Percentiles rank a stretch among this genome's conserved stretches.
These are phyloP conservation scores for Candida nemodendra DNA, from an alignment of 805 yeast genomes.

Conservation along the genomic window DNA sequence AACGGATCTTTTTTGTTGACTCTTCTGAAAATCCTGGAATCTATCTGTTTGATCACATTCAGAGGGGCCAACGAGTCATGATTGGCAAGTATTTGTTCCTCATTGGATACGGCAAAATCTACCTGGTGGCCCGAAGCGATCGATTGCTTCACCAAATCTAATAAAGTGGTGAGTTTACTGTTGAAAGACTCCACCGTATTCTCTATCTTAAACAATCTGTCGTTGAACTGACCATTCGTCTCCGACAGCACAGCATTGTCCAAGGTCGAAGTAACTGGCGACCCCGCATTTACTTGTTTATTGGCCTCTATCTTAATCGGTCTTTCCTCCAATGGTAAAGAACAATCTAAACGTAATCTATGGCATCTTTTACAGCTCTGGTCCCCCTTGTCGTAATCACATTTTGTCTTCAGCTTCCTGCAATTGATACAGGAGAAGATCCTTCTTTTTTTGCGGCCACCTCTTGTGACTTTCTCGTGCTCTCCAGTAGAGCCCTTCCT, in stretches of 20 bases:
- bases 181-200: conserved; percentile 18
- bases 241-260: conserved; percentile 1
- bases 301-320: background rate
- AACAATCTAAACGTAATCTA: conserved; percentile 47
- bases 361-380: conserved; percentile 53
- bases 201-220: conserved; percentile 14
- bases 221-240: conserved; percentile 2
- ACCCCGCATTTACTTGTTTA: background rate
- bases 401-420: conserved; percentile 55
- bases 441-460: conserved; percentile 24
- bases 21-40: conserved; percentile 27
- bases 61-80: conserved; percentile 30
- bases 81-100: conserved; percentile 12
- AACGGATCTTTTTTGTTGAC: conserved; percentile 31
- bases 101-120: conserved; percentile 12
- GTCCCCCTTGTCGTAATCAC: conserved; percentile 45
- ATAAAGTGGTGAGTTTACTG: conserved; percentile 12
- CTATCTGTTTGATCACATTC: conserved; percentile 30
- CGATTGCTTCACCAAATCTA: conserved; percentile 19
- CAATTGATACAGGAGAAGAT: conserved; percentile 48
- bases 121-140: conserved; percentile 11
- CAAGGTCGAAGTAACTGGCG: background rate
- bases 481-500: background rate
- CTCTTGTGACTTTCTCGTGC: background rate
- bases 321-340: conserved; percentile 33